Evolutionary conservation across 2,329 filamentous ascomycete species (phyloP).

Genomic region (Sordariomycetes sp.): DNA sequence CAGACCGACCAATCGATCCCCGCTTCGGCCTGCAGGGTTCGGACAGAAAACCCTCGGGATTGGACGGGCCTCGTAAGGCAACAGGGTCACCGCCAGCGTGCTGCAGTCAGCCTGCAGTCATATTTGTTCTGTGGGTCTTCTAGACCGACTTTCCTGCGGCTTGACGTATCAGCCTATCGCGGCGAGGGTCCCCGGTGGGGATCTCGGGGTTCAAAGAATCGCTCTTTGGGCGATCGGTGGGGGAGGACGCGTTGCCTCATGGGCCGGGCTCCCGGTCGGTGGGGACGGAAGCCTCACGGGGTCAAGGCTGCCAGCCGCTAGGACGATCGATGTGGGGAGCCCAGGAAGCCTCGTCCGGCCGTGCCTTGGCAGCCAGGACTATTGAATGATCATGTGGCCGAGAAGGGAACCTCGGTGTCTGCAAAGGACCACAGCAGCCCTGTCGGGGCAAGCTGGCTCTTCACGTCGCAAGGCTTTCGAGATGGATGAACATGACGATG

Average conservation of each 20-base stretch:
- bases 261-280: background rate
- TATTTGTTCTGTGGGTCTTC: conserved; percentile 2
- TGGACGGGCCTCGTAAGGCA: conserved; percentile 2
- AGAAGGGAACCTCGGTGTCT: background rate
- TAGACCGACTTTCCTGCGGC: conserved; percentile 1
- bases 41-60: background rate
- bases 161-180: background rate
- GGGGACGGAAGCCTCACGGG: background rate
- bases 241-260: too few species aligned
- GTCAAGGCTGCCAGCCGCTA: background rate
- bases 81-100: background rate
- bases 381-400: background rate
- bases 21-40: background rate
- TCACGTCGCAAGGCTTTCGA: background rate
- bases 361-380: background rate
- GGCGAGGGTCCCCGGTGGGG: background rate
- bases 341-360: too few species aligned
- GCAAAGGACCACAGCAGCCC: background rate
- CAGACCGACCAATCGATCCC: conserved; percentile 1
- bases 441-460: background rate
- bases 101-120: conserved; percentile 4
- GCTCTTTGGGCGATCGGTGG: too few species aligned
- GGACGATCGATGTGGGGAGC: background rate
- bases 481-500: background rate
- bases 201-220: background rate